Evolutionary conservation across 1,284 basidiomycete species (phyloP), one percentile per base, ranked within the genome.

Genomic region (Heterobasidion parviporum): DNA sequence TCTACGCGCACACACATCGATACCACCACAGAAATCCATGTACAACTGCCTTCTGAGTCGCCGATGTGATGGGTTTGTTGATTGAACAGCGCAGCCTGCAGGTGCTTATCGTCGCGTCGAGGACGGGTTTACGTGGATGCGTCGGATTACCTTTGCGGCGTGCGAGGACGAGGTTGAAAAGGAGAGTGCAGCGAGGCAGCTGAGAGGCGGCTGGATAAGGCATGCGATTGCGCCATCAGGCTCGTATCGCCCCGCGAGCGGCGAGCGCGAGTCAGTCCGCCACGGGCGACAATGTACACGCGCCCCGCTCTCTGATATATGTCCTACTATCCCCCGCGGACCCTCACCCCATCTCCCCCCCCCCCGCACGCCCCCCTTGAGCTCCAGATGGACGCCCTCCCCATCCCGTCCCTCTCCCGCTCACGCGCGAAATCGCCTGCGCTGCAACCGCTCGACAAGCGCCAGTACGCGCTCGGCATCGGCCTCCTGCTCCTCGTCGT

Each of bases 401-500:
- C 60, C 9, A 5, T 26, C 50, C 54, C 26, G 38, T 41, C 38
- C 38, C n/a, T n/a, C 12, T 41, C 18, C n/a, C 45, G 9, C 18
- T 53, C 50, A 2, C 47, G 49, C 34, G 53, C 45, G 16, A 61
- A 60, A n/a, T 55, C 58, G 0, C 50, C 55, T 3, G 33, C 41
- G 3, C 18, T 36, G 6, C 54, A 35, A 9, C 45, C 52, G 18
- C 32, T 47, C 10, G 54, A 54, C n/a, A 70, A 68, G 61, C 76
- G 67, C 54, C 75, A 87, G 60, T 93, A 92, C 71, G 67, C 80
- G 53, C 65, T 83, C 52, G 92, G 92, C 54, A 82, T 94, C 52
- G 70, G 73, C 41, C 74, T 95, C 33, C 78, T 95, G 20, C 69
- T 94, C 6, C 62, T 85, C 47, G 93, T 96, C 51, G 92, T 94